These are phyloP conservation scores for Tolypocladium endophyticum DNA, from an alignment of 2,329 filamentous ascomycete species.

Conservation along the genomic window DNA sequence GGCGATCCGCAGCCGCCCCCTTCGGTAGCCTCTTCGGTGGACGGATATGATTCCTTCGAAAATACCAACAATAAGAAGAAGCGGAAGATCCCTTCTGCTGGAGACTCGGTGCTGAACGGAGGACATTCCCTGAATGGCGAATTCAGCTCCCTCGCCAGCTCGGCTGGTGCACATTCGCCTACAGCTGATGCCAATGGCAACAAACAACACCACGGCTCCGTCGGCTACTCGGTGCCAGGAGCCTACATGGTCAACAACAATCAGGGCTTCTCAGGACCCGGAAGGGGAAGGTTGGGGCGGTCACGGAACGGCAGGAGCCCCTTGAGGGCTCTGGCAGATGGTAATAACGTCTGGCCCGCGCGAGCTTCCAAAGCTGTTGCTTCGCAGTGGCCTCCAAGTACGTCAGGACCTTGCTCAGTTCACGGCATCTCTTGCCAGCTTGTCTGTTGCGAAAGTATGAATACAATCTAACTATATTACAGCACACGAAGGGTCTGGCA, in stretches of 20 bases:
- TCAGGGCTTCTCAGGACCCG: slow-evolving; percentile 68
- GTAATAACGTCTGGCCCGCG: slow-evolving; percentile 43
- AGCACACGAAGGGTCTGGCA: slow-evolving; percentile 48
- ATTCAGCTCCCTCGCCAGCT: slow-evolving; percentile 28
- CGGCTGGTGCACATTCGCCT: slow-evolving; percentile 10
- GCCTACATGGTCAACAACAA: slow-evolving; percentile 36
- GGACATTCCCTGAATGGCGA: slow-evolving; percentile 25
- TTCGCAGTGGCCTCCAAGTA: slow-evolving; percentile 36
- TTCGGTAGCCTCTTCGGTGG: slow-evolving; percentile 60
- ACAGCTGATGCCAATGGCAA: slow-evolving; percentile 20
- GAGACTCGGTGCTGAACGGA: slow-evolving; percentile 46
- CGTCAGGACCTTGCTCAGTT: slow-evolving; percentile 13
- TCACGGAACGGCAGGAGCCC: slow-evolving; percentile 50
- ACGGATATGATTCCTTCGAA: slow-evolving; percentile 95
- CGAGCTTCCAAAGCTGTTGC: slow-evolving; percentile 35
- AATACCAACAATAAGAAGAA: slow-evolving; percentile 99
- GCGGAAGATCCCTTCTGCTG: slow-evolving; percentile 87
- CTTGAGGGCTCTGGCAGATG: slow-evolving; percentile 48
- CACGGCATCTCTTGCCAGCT: not conserved
- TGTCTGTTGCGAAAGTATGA: not conserved
- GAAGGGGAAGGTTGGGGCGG: slow-evolving; percentile 74
- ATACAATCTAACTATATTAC: not conserved
- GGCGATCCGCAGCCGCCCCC: slow-evolving; percentile 45
- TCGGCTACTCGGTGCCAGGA: slow-evolving; percentile 26
- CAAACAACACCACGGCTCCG: slow-evolving; percentile 10